A percentile compares a stretch with the other conserved stretches of the same genome.
These are phyloP conservation scores for Gossypium rotundifolium DNA, from an alignment of 345 rosid genomes.

Conservation along the genomic window DNA sequence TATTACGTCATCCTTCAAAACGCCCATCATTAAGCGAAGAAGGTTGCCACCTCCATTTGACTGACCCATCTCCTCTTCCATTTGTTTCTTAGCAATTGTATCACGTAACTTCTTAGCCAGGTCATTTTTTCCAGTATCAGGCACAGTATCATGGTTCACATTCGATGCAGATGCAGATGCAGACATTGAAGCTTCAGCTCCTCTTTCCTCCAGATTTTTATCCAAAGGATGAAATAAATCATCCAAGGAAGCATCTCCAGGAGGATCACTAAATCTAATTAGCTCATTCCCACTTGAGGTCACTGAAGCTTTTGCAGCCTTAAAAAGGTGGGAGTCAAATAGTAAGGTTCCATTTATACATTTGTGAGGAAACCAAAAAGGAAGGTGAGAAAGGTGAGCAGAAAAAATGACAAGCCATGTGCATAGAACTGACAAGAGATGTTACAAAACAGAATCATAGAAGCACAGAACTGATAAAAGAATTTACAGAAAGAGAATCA, in stretches of 20 bases:
- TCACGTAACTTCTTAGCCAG: slow-evolving; percentile 85
- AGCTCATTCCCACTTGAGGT: slow-evolving; percentile 61
- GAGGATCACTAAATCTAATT: slow-evolving; percentile 87
- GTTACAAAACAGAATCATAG: background rate
- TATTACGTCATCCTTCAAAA: slow-evolving; percentile 82
- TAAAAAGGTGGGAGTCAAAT: slow-evolving; percentile 25
- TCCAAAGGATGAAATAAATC: slow-evolving; percentile 88
- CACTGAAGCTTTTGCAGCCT: slow-evolving; percentile 55
- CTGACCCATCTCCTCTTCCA: slow-evolving; percentile 76
- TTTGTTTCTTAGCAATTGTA: slow-evolving; percentile 88
- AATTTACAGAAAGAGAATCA: background rate
- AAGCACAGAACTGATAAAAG: background rate
- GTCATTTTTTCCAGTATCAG: slow-evolving; percentile 78
- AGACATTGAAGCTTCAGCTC: slow-evolving; percentile 81
- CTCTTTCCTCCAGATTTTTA: slow-evolving; percentile 45
- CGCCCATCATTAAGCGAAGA: slow-evolving; percentile 78
- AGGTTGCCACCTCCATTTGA: slow-evolving; percentile 81
- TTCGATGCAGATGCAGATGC: slow-evolving; percentile 53
- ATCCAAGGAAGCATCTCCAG: slow-evolving; percentile 93
- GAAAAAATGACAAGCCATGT: background rate
- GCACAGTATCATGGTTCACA: slow-evolving; percentile 48
- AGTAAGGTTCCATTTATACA: background rate
- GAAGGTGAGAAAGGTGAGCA: background rate
- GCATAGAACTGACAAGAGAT: background rate
- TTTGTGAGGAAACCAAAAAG: slow-evolving; percentile 7